These are phyloP conservation scores for Bipolaris sorokiniana DNA, from an alignment of 2,329 filamentous ascomycete genomes.

Conservation along the genomic window DNA sequence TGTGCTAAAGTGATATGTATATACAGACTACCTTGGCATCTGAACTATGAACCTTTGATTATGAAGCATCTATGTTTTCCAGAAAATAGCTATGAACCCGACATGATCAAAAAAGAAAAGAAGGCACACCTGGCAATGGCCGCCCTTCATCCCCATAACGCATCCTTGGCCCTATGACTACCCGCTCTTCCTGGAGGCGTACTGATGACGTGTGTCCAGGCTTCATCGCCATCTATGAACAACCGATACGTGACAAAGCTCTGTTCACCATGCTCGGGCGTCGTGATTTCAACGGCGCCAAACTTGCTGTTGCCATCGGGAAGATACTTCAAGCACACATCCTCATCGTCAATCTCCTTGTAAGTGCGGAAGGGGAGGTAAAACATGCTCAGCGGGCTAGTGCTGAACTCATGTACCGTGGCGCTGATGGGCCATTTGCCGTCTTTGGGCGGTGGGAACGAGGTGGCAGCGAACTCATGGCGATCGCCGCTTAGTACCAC, in stretches of 20 bases:
- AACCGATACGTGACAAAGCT: slow-evolving; percentile 80
- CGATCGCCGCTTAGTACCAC: slow-evolving; percentile 87
- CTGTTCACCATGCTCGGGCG: slow-evolving; percentile 66
- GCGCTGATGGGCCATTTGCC: slow-evolving; percentile 56
- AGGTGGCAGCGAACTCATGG: slow-evolving; percentile 95
- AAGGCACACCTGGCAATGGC: neutral
- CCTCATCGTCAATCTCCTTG: slow-evolving; percentile 77
- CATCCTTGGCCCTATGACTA: slow-evolving; percentile 52
- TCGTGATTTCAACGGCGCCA: slow-evolving; percentile 79
- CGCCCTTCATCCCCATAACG: slow-evolving; percentile 51
- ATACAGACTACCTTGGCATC: no score
- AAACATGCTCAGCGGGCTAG: slow-evolving; percentile 91
- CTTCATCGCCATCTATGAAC: slow-evolving; percentile 79
- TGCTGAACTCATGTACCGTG: slow-evolving; percentile 85
- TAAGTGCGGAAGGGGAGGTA: slow-evolving; percentile 87
- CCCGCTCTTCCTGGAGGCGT: slow-evolving; percentile 52
- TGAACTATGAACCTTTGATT: no score
- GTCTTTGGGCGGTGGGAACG: slow-evolving; percentile 69
- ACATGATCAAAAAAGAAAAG: neutral
- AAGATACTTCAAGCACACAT: slow-evolving; percentile 85
- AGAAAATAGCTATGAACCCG: no score
- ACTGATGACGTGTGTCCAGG: slow-evolving; percentile 68
- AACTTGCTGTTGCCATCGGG: slow-evolving; percentile 90
- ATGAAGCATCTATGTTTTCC: no score
- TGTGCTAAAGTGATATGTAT: no score